Evolutionary conservation across 2,329 filamentous ascomycete genomes (phyloP).

Genomic region (Fusarium xylarioides): DNA sequence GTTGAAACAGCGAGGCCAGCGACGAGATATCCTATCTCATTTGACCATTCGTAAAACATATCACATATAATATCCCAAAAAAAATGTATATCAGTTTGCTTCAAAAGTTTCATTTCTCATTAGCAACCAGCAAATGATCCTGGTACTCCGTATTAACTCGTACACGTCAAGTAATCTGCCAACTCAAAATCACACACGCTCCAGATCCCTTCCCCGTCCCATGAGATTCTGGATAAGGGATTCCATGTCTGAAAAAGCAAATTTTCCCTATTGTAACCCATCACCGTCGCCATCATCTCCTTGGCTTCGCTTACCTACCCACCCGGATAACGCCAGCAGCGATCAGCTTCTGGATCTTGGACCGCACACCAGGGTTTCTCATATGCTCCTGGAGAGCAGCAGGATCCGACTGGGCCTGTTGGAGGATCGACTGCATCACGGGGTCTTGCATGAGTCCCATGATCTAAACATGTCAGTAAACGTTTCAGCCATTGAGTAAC

Average conservation of each 20-base stretch:
- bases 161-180: conserved; percentile 40
- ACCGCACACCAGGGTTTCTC: conserved; percentile 85
- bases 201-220: conserved; percentile 16
- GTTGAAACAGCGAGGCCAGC: conserved; percentile 5
- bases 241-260: conserved; percentile 23
- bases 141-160: conserved; percentile 40
- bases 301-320: conserved; percentile 55
- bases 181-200: conserved; percentile 37
- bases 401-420: conserved; percentile 94
- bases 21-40: background rate
- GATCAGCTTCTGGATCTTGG: conserved; percentile 94
- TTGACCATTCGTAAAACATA: background rate
- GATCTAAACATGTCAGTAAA: conserved; percentile 64
- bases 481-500: background rate
- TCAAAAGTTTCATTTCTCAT: conserved; percentile 45
- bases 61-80: conserved; percentile 1
- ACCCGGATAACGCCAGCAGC: conserved; percentile 91
- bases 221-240: conserved; percentile 23
- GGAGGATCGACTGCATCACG: conserved; percentile 96
- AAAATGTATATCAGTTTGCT: conserved; percentile 16
- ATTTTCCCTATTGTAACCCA: conserved; percentile 19
- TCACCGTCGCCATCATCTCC: background rate
- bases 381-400: conserved; percentile 96
- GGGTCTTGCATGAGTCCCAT: conserved; percentile 93
- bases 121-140: conserved; percentile 39